phyloP scores from a whole-genome alignment of 495 filamentous ascomycete species.

The Haplographium delicatum region DNA sequence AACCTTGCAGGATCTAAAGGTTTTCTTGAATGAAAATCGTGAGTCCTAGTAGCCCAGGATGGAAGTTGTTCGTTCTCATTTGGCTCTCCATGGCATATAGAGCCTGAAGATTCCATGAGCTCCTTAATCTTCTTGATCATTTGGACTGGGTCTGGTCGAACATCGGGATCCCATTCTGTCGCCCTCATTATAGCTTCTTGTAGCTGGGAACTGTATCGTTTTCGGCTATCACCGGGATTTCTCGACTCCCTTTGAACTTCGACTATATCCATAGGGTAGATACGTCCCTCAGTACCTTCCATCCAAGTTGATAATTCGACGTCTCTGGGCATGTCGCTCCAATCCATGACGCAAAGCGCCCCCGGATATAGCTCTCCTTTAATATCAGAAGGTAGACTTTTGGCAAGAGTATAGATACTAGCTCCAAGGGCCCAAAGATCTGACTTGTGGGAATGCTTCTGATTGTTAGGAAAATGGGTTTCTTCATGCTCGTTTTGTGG shows the following conservation, averaged over 20 bases:
- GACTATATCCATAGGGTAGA: neutral
- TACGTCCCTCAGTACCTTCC: neutral
- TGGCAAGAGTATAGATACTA: conserved; percentile 16
- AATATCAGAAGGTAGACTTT: neutral
- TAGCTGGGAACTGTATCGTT: neutral
- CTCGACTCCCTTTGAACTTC: no score
- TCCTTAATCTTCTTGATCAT: neutral
- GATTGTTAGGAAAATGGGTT: conserved; percentile 7
- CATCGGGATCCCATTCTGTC: neutral
- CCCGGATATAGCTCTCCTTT: neutral
- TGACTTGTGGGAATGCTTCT: conserved; percentile 14
- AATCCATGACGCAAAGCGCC: neutral
- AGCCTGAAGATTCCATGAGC: neutral
- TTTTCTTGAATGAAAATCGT: neutral
- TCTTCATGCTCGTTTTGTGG: neutral
- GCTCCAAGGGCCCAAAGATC: conserved; percentile 24
- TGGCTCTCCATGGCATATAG: neutral
- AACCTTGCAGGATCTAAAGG: neutral
- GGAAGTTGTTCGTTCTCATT: neutral
- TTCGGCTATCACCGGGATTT: no score
- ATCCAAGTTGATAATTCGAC: neutral
- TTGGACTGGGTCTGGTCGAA: neutral
- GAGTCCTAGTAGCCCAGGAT: neutral
- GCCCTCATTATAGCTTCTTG: neutral
- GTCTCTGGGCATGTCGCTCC: neutral